Evolutionary conservation across 2,329 filamentous ascomycete species (phyloP).

Genomic region (Aspergillus caelatus): DNA sequence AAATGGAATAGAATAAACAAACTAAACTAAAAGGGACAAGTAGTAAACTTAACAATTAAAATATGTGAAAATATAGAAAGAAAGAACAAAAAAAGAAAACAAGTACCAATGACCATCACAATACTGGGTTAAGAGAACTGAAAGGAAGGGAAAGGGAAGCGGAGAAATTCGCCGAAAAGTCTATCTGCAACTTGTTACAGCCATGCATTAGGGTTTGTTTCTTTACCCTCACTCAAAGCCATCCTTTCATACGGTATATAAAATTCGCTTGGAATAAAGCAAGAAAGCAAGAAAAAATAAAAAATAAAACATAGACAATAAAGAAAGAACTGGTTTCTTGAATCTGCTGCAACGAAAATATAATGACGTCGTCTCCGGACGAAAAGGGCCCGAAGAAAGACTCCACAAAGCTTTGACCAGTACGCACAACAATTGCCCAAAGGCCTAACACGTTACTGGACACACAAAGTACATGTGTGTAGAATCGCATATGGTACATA

Average conservation of each 20-base stretch:
- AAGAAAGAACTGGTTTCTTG: background rate
- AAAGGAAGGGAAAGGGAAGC: background rate
- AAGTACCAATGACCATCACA: background rate
- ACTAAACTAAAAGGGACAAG: background rate
- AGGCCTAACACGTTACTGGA: background rate
- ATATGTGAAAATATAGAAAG: background rate
- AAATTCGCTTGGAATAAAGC: background rate
- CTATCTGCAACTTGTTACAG: constrained; percentile 1
- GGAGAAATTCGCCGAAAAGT: constrained; percentile 4
- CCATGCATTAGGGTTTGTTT: constrained; percentile 1
- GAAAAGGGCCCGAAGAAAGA: background rate
- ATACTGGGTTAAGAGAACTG: background rate
- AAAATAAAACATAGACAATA: background rate
- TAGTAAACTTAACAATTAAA: background rate
- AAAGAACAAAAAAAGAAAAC: background rate
- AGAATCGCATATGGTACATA: background rate
- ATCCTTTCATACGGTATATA: background rate
- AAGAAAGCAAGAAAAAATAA: background rate
- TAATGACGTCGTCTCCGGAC: constrained; percentile 5
- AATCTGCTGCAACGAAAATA: background rate
- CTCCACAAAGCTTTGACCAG: constrained; percentile 13
- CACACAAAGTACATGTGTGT: background rate
- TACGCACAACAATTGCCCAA: constrained; percentile 2
- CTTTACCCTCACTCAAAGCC: background rate
- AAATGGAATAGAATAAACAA: background rate